phyloP scores from a whole-genome alignment of 1,139 yeast species.

The Yarrowia galli region DNA sequence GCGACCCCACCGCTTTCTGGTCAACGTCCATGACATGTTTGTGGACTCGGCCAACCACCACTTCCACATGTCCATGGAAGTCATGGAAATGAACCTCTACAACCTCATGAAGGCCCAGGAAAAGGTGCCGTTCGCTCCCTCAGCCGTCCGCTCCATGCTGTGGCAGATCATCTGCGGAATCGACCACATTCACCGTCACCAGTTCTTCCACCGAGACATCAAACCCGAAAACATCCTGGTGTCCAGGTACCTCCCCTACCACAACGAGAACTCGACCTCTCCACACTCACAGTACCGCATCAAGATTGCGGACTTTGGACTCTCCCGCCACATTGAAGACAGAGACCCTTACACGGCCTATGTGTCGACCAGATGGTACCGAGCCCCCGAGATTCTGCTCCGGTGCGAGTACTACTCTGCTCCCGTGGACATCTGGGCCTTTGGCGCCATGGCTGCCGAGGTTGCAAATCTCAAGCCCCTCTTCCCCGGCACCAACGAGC shows the following conservation, averaged over 20 bases:
- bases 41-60: conserved; percentile 65
- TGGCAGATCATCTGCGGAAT: conserved; percentile 75
- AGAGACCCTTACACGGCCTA: conserved; percentile 67
- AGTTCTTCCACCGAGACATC: conserved; percentile 87
- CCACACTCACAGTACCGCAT: conserved; percentile 56
- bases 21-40: conserved; percentile 79
- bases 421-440: conserved; percentile 94
- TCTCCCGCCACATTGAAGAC: conserved; percentile 71
- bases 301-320: conserved; percentile 91
- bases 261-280: conserved; percentile 20
- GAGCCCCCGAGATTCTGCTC: conserved; percentile 90
- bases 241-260: conserved; percentile 46
- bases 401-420: conserved; percentile 69
- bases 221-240: conserved; percentile 92
- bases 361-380: conserved; percentile 94
- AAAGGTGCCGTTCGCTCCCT: conserved; percentile 53
- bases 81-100: conserved; percentile 80
- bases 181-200: conserved; percentile 76
- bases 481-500: conserved; percentile 81
- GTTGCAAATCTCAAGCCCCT: conserved; percentile 76
- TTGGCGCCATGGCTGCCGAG: conserved; percentile 86
- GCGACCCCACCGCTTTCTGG: conserved; percentile 74
- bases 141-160: conserved; percentile 59
- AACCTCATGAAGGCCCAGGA: conserved; percentile 58
- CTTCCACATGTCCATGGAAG: conserved; percentile 87